phyloP scores from a whole-genome alignment of 2,329 filamentous ascomycete genomes.

The Sclerotinia minor region DNA sequence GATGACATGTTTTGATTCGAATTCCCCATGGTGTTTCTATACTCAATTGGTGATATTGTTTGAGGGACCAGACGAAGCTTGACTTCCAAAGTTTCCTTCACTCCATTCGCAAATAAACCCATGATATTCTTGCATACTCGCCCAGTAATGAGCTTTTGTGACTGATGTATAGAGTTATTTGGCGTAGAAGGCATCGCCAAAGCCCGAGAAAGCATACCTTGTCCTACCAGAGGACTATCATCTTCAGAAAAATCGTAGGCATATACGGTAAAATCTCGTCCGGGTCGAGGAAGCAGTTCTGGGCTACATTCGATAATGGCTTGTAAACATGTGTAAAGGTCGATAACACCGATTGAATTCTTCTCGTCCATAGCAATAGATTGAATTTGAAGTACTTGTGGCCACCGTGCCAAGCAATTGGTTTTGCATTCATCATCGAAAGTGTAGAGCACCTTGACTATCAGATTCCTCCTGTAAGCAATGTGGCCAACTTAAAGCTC shows the following conservation, averaged over 20 bases:
- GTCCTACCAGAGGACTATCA: slow-evolving; percentile 88
- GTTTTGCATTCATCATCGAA: slow-evolving; percentile 88
- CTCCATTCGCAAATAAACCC: slow-evolving; percentile 78
- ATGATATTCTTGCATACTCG: slow-evolving; percentile 85
- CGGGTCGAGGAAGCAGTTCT: slow-evolving; percentile 72
- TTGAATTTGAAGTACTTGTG: slow-evolving; percentile 75
- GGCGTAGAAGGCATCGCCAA: slow-evolving; percentile 60
- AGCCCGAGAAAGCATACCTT: slow-evolving; percentile 89
- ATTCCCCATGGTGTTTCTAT: slow-evolving; percentile 59
- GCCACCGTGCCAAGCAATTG: slow-evolving; percentile 85
- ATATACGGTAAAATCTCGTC: slow-evolving; percentile 89
- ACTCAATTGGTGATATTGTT: slow-evolving; percentile 57
- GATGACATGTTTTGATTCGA: slow-evolving; percentile 59
- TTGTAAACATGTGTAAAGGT: slow-evolving; percentile 82
- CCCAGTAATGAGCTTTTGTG: slow-evolving; percentile 76
- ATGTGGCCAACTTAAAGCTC: slow-evolving; percentile 2
- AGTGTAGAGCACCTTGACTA: slow-evolving; percentile 96
- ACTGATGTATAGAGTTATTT: slow-evolving; percentile 57
- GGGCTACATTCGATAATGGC: slow-evolving; percentile 78
- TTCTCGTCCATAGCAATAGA: slow-evolving; percentile 78
- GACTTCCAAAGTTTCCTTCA: slow-evolving; percentile 88
- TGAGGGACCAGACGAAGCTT: slow-evolving; percentile 79
- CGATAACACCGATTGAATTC: slow-evolving; percentile 81
- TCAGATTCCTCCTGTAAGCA: slow-evolving; percentile 32
- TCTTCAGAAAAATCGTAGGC: slow-evolving; percentile 95